phyloP scores from a whole-genome alignment of 2,329 filamentous ascomycete species.

The Hirsutella minnesotensis region DNA sequence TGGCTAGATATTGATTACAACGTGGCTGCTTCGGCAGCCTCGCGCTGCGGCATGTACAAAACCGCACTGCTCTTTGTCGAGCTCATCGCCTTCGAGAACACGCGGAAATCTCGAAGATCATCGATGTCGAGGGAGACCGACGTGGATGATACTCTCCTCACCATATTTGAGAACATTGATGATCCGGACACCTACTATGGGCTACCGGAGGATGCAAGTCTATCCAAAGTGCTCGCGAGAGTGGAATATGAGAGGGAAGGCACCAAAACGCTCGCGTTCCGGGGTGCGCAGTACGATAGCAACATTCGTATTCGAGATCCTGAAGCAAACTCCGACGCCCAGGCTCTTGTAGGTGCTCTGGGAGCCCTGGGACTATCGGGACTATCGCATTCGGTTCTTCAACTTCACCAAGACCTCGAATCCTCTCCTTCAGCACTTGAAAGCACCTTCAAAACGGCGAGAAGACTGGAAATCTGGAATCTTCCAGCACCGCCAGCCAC shows the following conservation, averaged over 20 bases:
- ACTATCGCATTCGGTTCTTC: conserved; percentile 68
- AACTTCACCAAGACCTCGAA: conserved; percentile 50
- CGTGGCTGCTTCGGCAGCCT: conserved; percentile 58
- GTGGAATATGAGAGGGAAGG: conserved; percentile 87
- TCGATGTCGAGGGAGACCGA: conserved; percentile 42
- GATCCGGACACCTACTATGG: conserved; percentile 97
- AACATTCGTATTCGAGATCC: conserved; percentile 54
- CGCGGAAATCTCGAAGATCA: conserved; percentile 52
- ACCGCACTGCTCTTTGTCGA: conserved; percentile 78
- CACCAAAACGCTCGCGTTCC: conserved; percentile 76
- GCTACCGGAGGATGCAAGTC: conserved; percentile 62
- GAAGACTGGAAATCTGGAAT: conserved; percentile 85
- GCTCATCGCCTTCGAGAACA: conserved; percentile 46
- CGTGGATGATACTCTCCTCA: conserved; percentile 58
- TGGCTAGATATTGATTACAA: conserved; percentile 82
- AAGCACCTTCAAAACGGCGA: conserved; percentile 66
- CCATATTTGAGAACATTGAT: conserved; percentile 84
- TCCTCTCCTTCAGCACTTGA: conserved; percentile 49
- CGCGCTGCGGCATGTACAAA: conserved; percentile 73
- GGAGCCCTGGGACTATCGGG: conserved; percentile 75
- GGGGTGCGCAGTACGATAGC: conserved; percentile 83
- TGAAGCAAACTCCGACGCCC: conserved; percentile 45
- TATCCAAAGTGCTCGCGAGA: conserved; percentile 66
- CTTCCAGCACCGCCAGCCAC: conserved; percentile 58
- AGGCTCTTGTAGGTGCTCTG: conserved; percentile 64